Percentiles rank a stretch among this genome's conserved stretches.
Conservation (phyloP, 1,139 yeast species). For the Eremothecium sinecaudum region DNA sequence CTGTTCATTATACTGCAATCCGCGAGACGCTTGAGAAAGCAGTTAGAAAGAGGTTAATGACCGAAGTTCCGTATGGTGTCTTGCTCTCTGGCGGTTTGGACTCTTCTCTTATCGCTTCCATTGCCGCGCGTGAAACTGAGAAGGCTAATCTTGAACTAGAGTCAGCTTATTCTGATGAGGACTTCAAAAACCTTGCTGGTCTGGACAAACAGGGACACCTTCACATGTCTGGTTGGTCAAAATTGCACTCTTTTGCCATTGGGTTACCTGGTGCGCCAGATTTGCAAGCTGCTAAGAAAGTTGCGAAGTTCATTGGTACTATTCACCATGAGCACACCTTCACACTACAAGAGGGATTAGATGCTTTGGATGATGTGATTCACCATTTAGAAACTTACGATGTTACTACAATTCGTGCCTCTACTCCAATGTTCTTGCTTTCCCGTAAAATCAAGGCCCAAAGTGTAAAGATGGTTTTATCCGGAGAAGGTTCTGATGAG, state of each 20-base stretch:
- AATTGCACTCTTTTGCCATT: slow-evolving; percentile 90
- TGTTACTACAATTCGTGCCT: slow-evolving; percentile 97
- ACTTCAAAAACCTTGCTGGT: slow-evolving; percentile 68
- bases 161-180: slow-evolving; percentile 34
- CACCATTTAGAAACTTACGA: slow-evolving; percentile 95
- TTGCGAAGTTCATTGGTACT: slow-evolving; percentile 90
- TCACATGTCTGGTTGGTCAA: slow-evolving; percentile 70
- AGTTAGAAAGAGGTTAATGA: slow-evolving; percentile 97
- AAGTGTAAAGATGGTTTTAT: slow-evolving; percentile 97
- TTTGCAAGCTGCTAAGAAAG: slow-evolving; percentile 90
- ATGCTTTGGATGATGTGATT: slow-evolving; percentile 89
- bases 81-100: slow-evolving; percentile 94
- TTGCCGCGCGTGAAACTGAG: slow-evolving; percentile 91
- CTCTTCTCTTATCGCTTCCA: slow-evolving; percentile 90
- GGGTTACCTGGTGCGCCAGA: slow-evolving; percentile 99
- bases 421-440: slow-evolving; percentile 95
- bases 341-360: slow-evolving; percentile 92
- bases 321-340: slow-evolving; percentile 97
- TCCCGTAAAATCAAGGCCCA: slow-evolving; percentile 97
- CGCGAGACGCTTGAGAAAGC: slow-evolving; percentile 84
- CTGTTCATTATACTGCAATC: slow-evolving; percentile 60
- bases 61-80: slow-evolving; percentile 98
- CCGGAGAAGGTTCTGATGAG: slow-evolving; percentile 99
- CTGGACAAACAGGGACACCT: slow-evolving; percentile 81
- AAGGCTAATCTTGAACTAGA: slow-evolving; percentile 50